Base-by-base conservation (phyloP, 371 early-diverging fungal species). In the Mortierella sp. region DNA sequence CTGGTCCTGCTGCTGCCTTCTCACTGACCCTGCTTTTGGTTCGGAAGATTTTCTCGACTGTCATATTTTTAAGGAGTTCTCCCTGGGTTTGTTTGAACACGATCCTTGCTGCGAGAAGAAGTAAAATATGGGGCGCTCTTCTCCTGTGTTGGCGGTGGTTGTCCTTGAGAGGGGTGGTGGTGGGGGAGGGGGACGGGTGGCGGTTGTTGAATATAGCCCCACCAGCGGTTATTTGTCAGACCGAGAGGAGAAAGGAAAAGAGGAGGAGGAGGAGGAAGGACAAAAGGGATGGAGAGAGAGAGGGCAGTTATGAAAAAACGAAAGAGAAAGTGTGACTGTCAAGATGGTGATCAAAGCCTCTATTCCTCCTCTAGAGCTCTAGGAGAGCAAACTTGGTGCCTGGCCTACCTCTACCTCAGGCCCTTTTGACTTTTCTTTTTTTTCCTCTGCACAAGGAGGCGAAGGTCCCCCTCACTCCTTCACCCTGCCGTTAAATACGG, bases 191-290 rank as follows among this genome's bases (percentile, higher is more conserved):
- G 37, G 37, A 37, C 3, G 37, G 37, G 37, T 9, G 37, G 37
- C 37, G 37, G 37, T 9, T 37, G 37, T 37, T 37, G 37, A 37
- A 37, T 37, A 3, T 37, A 9, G 9, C 9, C 37, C 37, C 37
- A 9, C n/a, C n/a, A n/a, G n/a, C n/a, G n/a, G n/a, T n/a, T n/a
- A n/a, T 5, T 37, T 37, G 47, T 52, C 28, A 18, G 28, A 37
- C 29, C 30, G n/a, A 63, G 18, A 26, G 7, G 83, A 75, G 60
- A 73, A 71, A 19, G 92, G 44, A 81, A 90, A 9, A 83, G 86
- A 53, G 75, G 73, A 19, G 92, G 44, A 81, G 90, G 12, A 83
- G 86, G 51, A 91, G 87, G 62, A 80, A 93, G 37, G 93, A 93
- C 74, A 52, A 76, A 25, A 87, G 89, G 15, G 62, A 60, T 23